Evolutionary conservation across 495 filamentous ascomycete genomes (phyloP).

Genomic region (Saxophila tyrrhenica): DNA sequence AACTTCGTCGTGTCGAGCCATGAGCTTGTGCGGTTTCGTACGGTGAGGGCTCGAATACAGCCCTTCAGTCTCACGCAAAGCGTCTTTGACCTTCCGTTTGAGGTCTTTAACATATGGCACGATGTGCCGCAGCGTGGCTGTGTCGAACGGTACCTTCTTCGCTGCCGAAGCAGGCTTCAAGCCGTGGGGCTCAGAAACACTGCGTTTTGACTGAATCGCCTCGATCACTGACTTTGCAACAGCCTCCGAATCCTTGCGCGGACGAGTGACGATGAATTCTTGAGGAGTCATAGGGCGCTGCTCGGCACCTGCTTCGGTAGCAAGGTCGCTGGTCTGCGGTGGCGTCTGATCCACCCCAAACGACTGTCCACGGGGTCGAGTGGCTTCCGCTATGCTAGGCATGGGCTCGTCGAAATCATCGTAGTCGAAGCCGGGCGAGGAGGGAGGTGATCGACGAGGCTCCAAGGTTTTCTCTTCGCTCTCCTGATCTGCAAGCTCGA

Average conservation of each 20-base stretch:
- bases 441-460: conserved; percentile 26
- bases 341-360: not conserved
- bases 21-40: conserved; percentile 27
- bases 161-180: conserved; percentile 37
- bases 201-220: conserved; percentile 61
- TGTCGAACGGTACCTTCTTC: conserved; percentile 84
- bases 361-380: conserved; percentile 16
- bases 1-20: not conserved
- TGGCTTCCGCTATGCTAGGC: not conserved
- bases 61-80: conserved; percentile 39
- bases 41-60: conserved; percentile 43
- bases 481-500: conserved; percentile 35
- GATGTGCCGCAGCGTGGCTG: conserved; percentile 73
- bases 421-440: conserved; percentile 29
- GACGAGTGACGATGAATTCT: conserved; percentile 25
- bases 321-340: not conserved
- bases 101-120: conserved; percentile 74
- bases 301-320: not conserved
- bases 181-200: conserved; percentile 38
- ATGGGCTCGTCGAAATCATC: conserved; percentile 27
- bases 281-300: not conserved
- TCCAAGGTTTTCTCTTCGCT: conserved; percentile 24
- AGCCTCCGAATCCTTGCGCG: conserved; percentile 42
- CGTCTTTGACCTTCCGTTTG: conserved; percentile 68
- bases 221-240: conserved; percentile 74